These are phyloP conservation scores for Pseudogymnoascus destructans DNA, from an alignment of 2,329 filamentous ascomycete genomes.

Conservation along the genomic window DNA sequence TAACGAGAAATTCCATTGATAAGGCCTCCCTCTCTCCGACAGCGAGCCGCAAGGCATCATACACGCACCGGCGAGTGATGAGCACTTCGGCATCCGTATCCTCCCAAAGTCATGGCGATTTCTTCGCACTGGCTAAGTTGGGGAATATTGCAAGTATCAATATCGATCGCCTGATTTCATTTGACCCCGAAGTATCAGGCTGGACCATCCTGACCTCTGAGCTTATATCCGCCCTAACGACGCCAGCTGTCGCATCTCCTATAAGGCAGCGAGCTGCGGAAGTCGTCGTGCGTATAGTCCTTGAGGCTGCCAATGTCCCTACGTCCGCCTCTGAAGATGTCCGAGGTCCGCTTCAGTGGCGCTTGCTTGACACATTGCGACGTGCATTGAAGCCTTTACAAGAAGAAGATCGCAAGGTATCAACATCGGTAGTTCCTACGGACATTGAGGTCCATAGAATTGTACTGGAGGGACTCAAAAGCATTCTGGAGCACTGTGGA, in stretches of 20 bases:
- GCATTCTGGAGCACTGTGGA: slow-evolving; percentile 75
- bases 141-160: slow-evolving; percentile 63
- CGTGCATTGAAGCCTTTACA: slow-evolving; percentile 48
- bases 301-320: slow-evolving; percentile 46
- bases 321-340: slow-evolving; percentile 37
- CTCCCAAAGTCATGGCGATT: slow-evolving; percentile 46
- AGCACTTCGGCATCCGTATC: slow-evolving; percentile 36
- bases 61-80: slow-evolving; percentile 27
- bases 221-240: slow-evolving; percentile 38
- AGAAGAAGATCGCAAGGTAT: slow-evolving; percentile 36
- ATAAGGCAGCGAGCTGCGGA: slow-evolving; percentile 50
- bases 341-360: slow-evolving; percentile 53
- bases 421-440: slow-evolving; percentile 45
- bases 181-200: slow-evolving; percentile 54
- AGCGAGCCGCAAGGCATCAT: slow-evolving; percentile 19
- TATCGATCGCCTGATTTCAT: slow-evolving; percentile 57
- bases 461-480: slow-evolving; percentile 66
- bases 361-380: slow-evolving; percentile 54
- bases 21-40: too few species aligned
- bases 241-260: slow-evolving; percentile 34
- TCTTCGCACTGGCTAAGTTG: slow-evolving; percentile 59
- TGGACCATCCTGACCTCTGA: slow-evolving; percentile 56
- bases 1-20: slow-evolving; percentile 18
- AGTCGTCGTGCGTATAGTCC: slow-evolving; percentile 44
- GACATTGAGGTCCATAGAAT: slow-evolving; percentile 72